Percentiles rank a stretch among this genome's conserved stretches.
These are phyloP conservation scores for Trichoderma sp. DNA, from an alignment of 2,329 filamentous ascomycete species.

Conservation along the genomic window DNA sequence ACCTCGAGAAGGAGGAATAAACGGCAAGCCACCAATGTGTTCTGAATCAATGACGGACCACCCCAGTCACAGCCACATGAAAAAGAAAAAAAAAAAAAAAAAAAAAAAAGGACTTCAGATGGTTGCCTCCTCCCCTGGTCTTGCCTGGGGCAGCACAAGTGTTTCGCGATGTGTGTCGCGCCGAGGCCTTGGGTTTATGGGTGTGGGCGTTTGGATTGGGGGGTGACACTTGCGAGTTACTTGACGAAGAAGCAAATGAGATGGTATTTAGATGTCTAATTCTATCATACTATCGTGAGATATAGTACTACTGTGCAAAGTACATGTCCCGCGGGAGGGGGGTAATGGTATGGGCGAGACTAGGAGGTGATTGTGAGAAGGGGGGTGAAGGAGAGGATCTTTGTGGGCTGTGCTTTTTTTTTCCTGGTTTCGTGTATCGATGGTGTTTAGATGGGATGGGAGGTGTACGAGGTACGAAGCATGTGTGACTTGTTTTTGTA, in stretches of 20 bases:
- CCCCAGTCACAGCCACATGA: too few relatives aligned
- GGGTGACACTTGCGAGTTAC: too few relatives aligned
- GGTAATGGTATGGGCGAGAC: too few relatives aligned
- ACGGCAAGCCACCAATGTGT: too few relatives aligned
- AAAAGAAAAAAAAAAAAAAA: too few relatives aligned
- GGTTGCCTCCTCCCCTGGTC: background rate
- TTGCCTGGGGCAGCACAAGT: background rate
- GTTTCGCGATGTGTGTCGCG: too few relatives aligned
- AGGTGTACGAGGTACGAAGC: too few relatives aligned
- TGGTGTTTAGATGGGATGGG: constrained; percentile 1
- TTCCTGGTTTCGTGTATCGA: background rate
- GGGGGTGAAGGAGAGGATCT: background rate
- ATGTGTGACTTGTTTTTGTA: background rate
- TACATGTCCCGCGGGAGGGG: background rate
- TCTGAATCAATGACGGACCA: too few relatives aligned
- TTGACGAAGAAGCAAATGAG: background rate
- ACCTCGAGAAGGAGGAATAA: too few relatives aligned
- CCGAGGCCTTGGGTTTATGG: background rate
- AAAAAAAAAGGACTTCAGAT: too few relatives aligned
- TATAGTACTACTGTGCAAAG: background rate
- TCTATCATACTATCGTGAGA: too few relatives aligned
- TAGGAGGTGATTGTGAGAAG: background rate
- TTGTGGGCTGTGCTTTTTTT: constrained; percentile 5
- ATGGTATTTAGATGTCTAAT: too few relatives aligned
- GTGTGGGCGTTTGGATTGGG: background rate